phyloP scores from a whole-genome alignment of 1,284 basidiomycete genomes.

The Heterobasidion irregulare region DNA sequence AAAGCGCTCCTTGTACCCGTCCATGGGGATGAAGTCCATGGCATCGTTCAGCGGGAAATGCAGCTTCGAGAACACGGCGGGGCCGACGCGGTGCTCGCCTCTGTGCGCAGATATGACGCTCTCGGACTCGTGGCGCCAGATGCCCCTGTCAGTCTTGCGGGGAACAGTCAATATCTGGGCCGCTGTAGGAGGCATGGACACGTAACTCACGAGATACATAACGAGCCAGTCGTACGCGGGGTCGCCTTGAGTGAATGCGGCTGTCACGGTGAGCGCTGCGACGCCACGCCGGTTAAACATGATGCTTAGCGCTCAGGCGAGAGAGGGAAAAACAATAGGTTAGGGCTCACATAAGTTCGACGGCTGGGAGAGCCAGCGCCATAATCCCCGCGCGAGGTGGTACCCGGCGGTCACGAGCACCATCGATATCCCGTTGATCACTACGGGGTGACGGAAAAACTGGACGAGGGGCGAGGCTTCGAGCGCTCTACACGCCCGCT shows the following conservation, averaged over 20 bases:
- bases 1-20: background rate
- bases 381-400: background rate
- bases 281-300: background rate
- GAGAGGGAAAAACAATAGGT: background rate
- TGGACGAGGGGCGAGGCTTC: background rate
- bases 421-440: background rate
- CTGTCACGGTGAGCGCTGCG: background rate
- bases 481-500: background rate
- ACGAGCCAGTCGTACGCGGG: background rate
- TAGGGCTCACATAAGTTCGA: background rate
- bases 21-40: background rate
- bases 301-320: background rate
- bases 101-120: background rate
- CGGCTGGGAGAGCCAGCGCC: background rate
- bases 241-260: background rate
- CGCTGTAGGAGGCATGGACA: background rate
- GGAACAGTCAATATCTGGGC: background rate
- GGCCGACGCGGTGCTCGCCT: background rate
- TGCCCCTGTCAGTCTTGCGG: background rate
- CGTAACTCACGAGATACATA: background rate
- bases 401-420: background rate
- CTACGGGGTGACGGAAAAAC: background rate
- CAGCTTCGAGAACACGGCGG: background rate
- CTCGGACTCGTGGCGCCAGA: background rate
- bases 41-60: background rate